Evolutionary conservation across 768 basidiomycete genomes (phyloP), one percentile per base, ranked within the genome.

Genomic region (Boletus vinaceobasis): DNA sequence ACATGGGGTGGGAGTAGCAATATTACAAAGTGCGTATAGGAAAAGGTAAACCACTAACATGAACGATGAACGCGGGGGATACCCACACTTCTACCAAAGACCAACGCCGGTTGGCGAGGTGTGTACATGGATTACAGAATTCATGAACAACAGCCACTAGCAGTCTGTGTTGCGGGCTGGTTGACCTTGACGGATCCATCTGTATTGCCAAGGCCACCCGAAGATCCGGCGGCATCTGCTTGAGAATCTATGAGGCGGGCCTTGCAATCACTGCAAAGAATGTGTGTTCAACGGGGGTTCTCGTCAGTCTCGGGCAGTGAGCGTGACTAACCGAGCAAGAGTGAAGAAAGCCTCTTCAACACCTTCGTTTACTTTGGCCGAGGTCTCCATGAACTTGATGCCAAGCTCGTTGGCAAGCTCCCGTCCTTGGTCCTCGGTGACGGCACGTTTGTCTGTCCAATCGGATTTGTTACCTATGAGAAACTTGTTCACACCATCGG

Each of bases 331-430:
- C 95, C 94, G 85, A 31, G 97, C 94, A 53, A 98, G 82, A 5
- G 90, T 90, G 74, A 98, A 97, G 82, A 99, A 99, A 13, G 96
- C 96, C 63, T 98, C 93, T 75, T 99, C 97, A 35, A 99, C 97
- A 55, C 93, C 93, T 48, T 96, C 93, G 71, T 98, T 98, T 43
- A 89, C 82, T 77, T 98, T 98, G 37, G 97, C 97, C 17, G 90
- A 93, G 15, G 97, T 99, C 77, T 98, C 97, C 82, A 98, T 88
- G 73, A 98, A 99, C 70, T 82, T 87, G 72, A 99, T 82, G n/a
- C 92, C 94, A 31, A 98, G 83, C 72, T 98, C 94, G 50, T 88
- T 79, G 5, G 97, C 97, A 42, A 99, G 83, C 64, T 89, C 90
- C 54, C 87, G 87, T 39, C 97, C 96, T 74, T 94, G 91, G 66